Evolutionary conservation across 2,329 filamentous ascomycete genomes (phyloP).

Genomic region (Aspergillus sp.): DNA sequence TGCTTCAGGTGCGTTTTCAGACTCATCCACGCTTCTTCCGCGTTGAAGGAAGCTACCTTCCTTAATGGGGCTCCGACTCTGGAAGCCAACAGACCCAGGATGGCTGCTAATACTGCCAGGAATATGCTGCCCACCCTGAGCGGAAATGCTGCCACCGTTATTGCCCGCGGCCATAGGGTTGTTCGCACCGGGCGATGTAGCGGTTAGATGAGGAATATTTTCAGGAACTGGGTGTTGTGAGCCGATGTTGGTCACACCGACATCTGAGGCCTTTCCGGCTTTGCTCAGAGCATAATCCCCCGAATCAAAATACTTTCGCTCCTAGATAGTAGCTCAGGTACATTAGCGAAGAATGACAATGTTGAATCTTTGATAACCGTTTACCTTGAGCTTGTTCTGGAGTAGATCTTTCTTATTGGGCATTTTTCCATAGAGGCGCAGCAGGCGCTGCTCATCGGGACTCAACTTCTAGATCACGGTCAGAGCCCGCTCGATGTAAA

Average conservation of each 20-base stretch:
- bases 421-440: slow-evolving; percentile 96
- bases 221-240: slow-evolving; percentile 92
- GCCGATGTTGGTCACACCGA: slow-evolving; percentile 90
- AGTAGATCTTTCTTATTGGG: slow-evolving; percentile 94
- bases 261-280: slow-evolving; percentile 92
- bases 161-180: slow-evolving; percentile 35
- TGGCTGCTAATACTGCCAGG: slow-evolving; percentile 45
- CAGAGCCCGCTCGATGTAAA: slow-evolving; percentile 3
- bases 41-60: slow-evolving; percentile 84
- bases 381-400: slow-evolving; percentile 90
- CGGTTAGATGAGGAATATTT: slow-evolving; percentile 87
- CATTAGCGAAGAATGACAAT: background rate
- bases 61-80: slow-evolving; percentile 80
- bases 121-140: slow-evolving; percentile 41
- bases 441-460: slow-evolving; percentile 92
- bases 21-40: slow-evolving; percentile 67
- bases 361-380: slow-evolving; percentile 1
- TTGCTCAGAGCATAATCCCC: slow-evolving; percentile 96
- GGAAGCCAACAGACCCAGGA: slow-evolving; percentile 42
- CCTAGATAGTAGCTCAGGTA: slow-evolving; percentile 47
- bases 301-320: slow-evolving; percentile 98
- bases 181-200: slow-evolving; percentile 53
- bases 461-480: slow-evolving; percentile 69
- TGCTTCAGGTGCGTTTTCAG: slow-evolving; percentile 20
- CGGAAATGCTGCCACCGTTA: slow-evolving; percentile 29